A percentile compares a stretch with the other conserved stretches of the same genome.
Conservation (phyloP, 371 early-diverging fungal species). For the Apophysomyces trapeziformis region DNA sequence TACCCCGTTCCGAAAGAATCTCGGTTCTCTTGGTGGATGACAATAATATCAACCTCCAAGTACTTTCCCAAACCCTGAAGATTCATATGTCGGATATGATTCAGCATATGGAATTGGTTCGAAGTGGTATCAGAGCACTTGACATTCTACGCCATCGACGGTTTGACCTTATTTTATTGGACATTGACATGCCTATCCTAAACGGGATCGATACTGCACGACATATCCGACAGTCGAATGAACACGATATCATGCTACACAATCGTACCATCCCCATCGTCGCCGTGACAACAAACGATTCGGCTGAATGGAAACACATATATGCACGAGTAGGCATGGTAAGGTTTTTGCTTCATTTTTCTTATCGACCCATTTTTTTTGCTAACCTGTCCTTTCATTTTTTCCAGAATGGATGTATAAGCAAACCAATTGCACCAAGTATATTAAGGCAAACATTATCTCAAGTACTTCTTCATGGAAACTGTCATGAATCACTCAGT, state of each 20-base stretch:
- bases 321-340: conserved; percentile 43
- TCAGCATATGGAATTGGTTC: conserved; percentile 43
- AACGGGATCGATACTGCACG: conserved; percentile 60
- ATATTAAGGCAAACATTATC: conserved; percentile 37
- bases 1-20: conserved; percentile 12
- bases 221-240: conserved; percentile 39
- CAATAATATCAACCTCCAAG: conserved; percentile 59
- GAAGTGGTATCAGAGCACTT: conserved; percentile 49
- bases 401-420: conserved; percentile 51
- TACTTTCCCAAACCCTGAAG: conserved; percentile 56
- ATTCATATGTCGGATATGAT: conserved; percentile 53
- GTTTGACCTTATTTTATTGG: conserved; percentile 62
- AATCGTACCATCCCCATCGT: conserved; percentile 66
- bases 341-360: not conserved
- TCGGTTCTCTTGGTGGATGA: conserved; percentile 57
- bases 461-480: conserved; percentile 32
- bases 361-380: conserved; percentile 2
- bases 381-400: not conserved
- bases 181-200: conserved; percentile 69
- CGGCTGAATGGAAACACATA: conserved; percentile 25
- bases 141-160: conserved; percentile 39
- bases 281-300: conserved; percentile 69
- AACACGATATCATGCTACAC: conserved; percentile 48
- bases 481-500: conserved; percentile 23
- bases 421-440: conserved; percentile 47